phyloP scores from a whole-genome alignment of 306 rosid genomes.

The Calophaca sinica region DNA sequence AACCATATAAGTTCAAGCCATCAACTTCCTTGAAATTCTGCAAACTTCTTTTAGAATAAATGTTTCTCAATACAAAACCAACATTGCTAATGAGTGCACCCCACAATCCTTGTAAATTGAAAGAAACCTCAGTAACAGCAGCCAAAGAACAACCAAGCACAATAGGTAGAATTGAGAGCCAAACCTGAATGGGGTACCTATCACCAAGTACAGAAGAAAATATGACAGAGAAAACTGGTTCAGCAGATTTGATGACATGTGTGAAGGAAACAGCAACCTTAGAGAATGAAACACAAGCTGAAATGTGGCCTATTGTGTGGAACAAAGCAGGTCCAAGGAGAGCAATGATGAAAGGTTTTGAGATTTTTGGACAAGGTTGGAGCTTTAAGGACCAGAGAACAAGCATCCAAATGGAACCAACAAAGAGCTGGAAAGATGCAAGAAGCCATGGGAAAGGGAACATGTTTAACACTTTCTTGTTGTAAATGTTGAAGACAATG shows the following conservation, averaged over 20 bases:
- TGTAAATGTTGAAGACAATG: conserved; percentile 88
- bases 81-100: conserved; percentile 92
- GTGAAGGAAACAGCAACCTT: conserved; percentile 98
- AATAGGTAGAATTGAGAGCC: conserved; percentile 93
- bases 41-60: conserved; percentile 81
- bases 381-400: conserved; percentile 80
- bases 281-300: conserved; percentile 93
- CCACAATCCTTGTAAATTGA: conserved; percentile 82
- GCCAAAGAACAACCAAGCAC: conserved; percentile 91
- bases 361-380: conserved; percentile 83
- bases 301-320: conserved; percentile 95
- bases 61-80: conserved; percentile 89
- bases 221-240: conserved; percentile 86
- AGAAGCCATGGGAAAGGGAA: conserved; percentile 97
- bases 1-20: conserved; percentile 89
- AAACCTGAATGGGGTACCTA: conserved; percentile 77
- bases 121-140: conserved; percentile 87
- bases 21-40: conserved; percentile 84
- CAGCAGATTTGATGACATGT: conserved; percentile 93
- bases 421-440: conserved; percentile 92
- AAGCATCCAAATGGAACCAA: conserved; percentile 88
- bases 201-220: conserved; percentile 83
- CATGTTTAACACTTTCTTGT: conserved; percentile 80
- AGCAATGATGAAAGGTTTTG: conserved; percentile 77
- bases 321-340: conserved; percentile 96